phyloP scores from a whole-genome alignment of 208 protist genomes.

The Porcisia deanei region DNA sequence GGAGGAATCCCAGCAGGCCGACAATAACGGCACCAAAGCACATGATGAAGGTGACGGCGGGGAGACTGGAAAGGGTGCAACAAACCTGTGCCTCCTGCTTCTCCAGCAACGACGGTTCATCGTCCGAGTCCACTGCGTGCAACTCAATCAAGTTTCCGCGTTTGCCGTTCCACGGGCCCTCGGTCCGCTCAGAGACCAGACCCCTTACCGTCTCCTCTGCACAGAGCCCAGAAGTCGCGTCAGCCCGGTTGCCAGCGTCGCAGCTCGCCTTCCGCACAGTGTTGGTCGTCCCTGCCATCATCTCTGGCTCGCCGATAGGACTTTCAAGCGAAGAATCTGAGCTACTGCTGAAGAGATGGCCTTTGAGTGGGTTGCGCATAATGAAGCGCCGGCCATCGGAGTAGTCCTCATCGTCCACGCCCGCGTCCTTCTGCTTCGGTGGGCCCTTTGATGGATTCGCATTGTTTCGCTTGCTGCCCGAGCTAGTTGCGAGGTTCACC shows the following conservation, averaged over 20 bases:
- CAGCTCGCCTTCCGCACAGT: constrained; percentile 15
- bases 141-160: constrained; percentile 26
- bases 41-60: constrained; percentile 52
- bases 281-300: constrained; percentile 3
- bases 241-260: constrained; percentile 14
- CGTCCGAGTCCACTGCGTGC: constrained; percentile 31
- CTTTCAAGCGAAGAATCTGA: constrained; percentile 25
- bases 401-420: constrained; percentile 20
- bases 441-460: constrained; percentile 17
- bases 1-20: constrained; percentile 54
- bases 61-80: constrained; percentile 41
- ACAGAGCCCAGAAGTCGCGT: constrained; percentile 2
- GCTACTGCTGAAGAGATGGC: constrained; percentile 20
- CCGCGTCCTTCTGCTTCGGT: constrained; percentile 13
- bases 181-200: constrained; percentile 15
- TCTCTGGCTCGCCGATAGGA: constrained; percentile 7
- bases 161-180: constrained; percentile 21
- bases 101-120: constrained; percentile 17
- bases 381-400: constrained; percentile 24
- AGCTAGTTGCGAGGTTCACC: constrained; percentile 25
- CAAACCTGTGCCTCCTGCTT: constrained; percentile 23
- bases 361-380: constrained; percentile 33
- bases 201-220: constrained; percentile 21
- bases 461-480: constrained; percentile 19
- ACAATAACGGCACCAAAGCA: constrained; percentile 52